A percentile compares a stretch with the other conserved stretches of the same genome.
phyloP scores from a whole-genome alignment of 2,329 filamentous ascomycete genomes.

The Dothideomycetes sp. region DNA sequence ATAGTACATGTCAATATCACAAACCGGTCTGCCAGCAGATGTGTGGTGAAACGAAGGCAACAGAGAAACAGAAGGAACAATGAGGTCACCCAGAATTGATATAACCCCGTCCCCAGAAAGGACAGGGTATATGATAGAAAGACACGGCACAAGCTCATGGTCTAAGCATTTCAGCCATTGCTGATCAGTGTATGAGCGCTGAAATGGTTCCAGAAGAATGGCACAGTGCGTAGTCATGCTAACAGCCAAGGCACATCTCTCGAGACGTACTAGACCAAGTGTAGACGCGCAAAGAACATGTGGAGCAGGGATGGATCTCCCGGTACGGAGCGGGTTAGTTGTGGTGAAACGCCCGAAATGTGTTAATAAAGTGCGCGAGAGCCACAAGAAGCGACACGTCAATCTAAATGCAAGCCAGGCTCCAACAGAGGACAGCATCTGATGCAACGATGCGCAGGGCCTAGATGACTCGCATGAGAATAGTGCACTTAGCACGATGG shows the following conservation, averaged over 20 bases:
- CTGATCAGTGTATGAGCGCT: neutral
- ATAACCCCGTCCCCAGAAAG: no score
- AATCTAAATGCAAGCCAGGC: neutral
- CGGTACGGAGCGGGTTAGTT: neutral
- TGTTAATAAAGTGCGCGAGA: neutral
- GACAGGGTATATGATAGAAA: no score
- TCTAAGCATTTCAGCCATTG: neutral
- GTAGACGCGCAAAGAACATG: neutral
- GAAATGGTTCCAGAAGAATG: neutral
- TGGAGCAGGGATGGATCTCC: neutral
- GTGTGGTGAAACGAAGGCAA: neutral
- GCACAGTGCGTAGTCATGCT: neutral
- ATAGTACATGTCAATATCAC: neutral
- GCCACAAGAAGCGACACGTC: neutral
- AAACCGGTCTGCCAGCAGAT: neutral
- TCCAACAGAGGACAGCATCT: neutral
- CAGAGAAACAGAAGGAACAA: neutral
- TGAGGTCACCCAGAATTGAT: no score
- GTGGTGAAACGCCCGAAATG: neutral
- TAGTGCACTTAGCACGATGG: neutral
- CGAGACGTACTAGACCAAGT: neutral
- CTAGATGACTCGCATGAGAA: neutral
- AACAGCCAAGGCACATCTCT: neutral
- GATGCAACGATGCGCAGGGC: neutral
- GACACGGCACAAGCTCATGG: neutral